Conservation (phyloP, 2,329 filamentous ascomycete genomes). For the Pseudocercospora fuligena region DNA sequence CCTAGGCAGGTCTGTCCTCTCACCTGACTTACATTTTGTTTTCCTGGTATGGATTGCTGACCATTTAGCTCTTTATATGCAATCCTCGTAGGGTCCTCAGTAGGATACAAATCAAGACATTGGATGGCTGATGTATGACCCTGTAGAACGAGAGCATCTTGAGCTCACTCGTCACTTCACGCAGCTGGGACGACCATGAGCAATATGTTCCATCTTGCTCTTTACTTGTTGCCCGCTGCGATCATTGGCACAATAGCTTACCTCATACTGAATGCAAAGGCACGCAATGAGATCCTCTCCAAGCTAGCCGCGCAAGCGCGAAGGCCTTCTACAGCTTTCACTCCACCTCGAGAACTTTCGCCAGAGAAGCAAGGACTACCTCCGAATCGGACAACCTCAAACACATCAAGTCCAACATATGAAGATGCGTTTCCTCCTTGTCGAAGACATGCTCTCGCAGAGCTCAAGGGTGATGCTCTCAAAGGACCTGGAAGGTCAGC, state of each 20-base stretch:
- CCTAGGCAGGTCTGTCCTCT: slow-evolving; percentile 1
- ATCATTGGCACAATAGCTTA: slow-evolving; percentile 26
- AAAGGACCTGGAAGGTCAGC: slow-evolving; percentile 36
- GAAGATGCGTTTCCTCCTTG: slow-evolving; percentile 59
- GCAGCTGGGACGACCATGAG: not conserved
- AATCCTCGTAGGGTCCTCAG: not conserved
- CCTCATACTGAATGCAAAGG: slow-evolving; percentile 41
- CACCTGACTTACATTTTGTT: not conserved
- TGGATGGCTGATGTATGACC: not conserved
- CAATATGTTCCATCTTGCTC: not conserved
- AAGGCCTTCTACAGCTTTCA: slow-evolving; percentile 54
- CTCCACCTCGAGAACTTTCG: slow-evolving; percentile 59
- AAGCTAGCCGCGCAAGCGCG: slow-evolving; percentile 47
- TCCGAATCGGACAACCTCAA: slow-evolving; percentile 29
- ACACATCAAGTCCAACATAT: slow-evolving; percentile 43
- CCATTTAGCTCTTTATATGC: not conserved
- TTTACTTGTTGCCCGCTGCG: not conserved
- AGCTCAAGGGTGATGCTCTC: slow-evolving; percentile 37
- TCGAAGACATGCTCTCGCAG: slow-evolving; percentile 52
- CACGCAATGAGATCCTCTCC: slow-evolving; percentile 47
- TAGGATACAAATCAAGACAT: not conserved
- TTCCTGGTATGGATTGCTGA: not conserved
- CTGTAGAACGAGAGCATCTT: not conserved
- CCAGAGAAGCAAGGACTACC: slow-evolving; percentile 50
- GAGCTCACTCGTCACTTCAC: not conserved